Percentiles rank a stretch among this genome's conserved stretches.
These are phyloP conservation scores for Tolypocladium guangdongense DNA, from an alignment of 2,329 filamentous ascomycete species.

Conservation along the genomic window DNA sequence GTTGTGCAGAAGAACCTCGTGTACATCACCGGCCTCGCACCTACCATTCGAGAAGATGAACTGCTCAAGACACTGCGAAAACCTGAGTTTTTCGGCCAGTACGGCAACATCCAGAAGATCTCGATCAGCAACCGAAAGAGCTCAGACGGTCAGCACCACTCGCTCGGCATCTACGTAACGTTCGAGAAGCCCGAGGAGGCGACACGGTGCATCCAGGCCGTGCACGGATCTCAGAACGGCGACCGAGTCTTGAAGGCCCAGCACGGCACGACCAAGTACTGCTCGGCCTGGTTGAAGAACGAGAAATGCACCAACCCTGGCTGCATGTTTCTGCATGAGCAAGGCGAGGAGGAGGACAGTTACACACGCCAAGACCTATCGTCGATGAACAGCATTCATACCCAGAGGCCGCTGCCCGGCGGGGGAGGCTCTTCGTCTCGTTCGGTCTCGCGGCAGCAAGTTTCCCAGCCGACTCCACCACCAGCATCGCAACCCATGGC, in stretches of 20 bases:
- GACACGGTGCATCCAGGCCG: conserved; percentile 76
- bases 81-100: conserved; percentile 92
- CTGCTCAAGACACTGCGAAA: conserved; percentile 83
- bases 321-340: conserved; percentile 96
- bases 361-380: conserved; percentile 92
- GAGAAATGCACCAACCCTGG: conserved; percentile 92
- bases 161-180: conserved; percentile 96
- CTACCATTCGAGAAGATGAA: conserved; percentile 84
- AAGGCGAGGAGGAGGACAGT: conserved; percentile 95
- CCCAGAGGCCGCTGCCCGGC: conserved; percentile 52
- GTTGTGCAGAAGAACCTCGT: conserved; percentile 98
- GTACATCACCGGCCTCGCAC: conserved; percentile 90
- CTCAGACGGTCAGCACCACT: conserved; percentile 64
- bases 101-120: conserved; percentile 96
- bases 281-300: conserved; percentile 89
- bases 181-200: conserved; percentile 90
- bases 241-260: conserved; percentile 73
- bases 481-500: conserved; percentile 53
- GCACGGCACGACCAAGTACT: conserved; percentile 92
- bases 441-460: conserved; percentile 41
- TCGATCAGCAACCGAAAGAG: conserved; percentile 94
- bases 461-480: conserved; percentile 24
- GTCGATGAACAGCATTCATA: conserved; percentile 83
- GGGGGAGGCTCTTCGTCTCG: conserved; percentile 40
- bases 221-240: conserved; percentile 86